Evolutionary conservation across 495 filamentous ascomycete genomes (phyloP), one percentile per base, ranked within the genome.

Genomic region (Xylaria curta): DNA sequence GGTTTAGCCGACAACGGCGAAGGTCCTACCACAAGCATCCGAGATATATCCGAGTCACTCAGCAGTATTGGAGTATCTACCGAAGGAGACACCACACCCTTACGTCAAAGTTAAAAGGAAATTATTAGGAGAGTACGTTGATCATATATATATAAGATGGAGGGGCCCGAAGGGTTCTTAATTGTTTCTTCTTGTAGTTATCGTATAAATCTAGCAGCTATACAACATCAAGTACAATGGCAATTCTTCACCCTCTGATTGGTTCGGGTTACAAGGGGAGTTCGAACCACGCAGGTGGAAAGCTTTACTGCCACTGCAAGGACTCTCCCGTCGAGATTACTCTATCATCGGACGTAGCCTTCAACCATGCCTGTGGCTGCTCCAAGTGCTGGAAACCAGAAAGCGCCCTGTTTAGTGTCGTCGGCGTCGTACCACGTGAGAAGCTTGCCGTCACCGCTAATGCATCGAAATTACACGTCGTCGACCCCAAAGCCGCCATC

Each of bases 341-440:
- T 2, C 80, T 91, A 24, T 75, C 72, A 49, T 78, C 81, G 75
- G 85, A 89, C 75, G 83, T 90, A 56, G 82, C 82, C n/a, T 86
- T 89, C 81, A 90, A 91, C 83, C 88, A 91, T 78, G 87, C 87
- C 58, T 90, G 88, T 79, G 89, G 88, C 42, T 90, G 89, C 81
- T 90, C 88, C 72, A 88, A 89, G 75, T 90, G 88, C 83, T 89
- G 88, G 88, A 90, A 90, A 76, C 88, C 88, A 5, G 44, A 71
- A 0, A 85, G 86, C 42, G 79, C 87, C 2, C 84, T 89, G 69
- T 91, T 91, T 83, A 86, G 86, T 75, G 68, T 90, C 73, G 86
- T 90, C 44, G 88, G 80, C 64, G 88, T 89, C 47, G 74, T 90
- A 4, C 83, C 87, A 38, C 74, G 77, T 17, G 81, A 82, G 64